Percentiles rank a stretch among this genome's conserved stretches.
phyloP scores from a whole-genome alignment of 2,329 filamentous ascomycete species.

The Ceratocystis colombiana region DNA sequence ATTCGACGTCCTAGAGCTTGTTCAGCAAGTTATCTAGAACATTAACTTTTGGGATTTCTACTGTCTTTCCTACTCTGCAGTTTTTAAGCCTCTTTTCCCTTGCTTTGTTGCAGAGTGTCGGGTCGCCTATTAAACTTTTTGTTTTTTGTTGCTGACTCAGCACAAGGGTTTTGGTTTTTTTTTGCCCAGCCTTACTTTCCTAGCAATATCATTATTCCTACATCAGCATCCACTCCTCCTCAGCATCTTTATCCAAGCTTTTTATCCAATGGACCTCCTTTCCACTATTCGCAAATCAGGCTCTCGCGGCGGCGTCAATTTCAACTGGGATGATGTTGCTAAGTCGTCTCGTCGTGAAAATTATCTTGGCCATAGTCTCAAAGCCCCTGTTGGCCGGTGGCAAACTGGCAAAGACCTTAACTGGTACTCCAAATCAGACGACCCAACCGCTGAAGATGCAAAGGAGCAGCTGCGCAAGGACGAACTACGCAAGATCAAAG shows the following conservation, averaged over 20 bases:
- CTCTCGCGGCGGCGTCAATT: constrained; percentile 86
- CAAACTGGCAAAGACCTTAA: constrained; percentile 61
- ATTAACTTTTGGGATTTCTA: constrained; percentile 19
- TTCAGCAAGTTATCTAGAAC: constrained; percentile 46
- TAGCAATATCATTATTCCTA: background rate
- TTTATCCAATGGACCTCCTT: constrained; percentile 71
- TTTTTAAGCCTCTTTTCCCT: background rate
- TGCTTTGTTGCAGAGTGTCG: background rate
- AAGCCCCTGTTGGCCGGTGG: constrained; percentile 88
- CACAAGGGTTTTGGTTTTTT: background rate
- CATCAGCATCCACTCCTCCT: background rate
- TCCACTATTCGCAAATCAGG: constrained; percentile 83
- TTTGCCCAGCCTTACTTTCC: background rate
- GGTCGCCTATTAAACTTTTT: background rate
- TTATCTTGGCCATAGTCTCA: constrained; percentile 79
- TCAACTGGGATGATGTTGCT: constrained; percentile 93
- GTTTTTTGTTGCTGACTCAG: constrained; percentile 10
- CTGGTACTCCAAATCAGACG: constrained; percentile 54
- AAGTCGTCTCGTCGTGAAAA: constrained; percentile 79
- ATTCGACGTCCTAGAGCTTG: constrained; percentile 55
- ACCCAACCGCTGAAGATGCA: constrained; percentile 35
- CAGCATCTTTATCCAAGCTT: background rate
- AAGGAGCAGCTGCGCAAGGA: constrained; percentile 57
- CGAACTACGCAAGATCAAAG: constrained; percentile 73
- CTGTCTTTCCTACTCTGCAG: background rate